These are phyloP conservation scores for Fusarium haematococcum DNA, from an alignment of 2,329 filamentous ascomycete species.

Conservation along the genomic window DNA sequence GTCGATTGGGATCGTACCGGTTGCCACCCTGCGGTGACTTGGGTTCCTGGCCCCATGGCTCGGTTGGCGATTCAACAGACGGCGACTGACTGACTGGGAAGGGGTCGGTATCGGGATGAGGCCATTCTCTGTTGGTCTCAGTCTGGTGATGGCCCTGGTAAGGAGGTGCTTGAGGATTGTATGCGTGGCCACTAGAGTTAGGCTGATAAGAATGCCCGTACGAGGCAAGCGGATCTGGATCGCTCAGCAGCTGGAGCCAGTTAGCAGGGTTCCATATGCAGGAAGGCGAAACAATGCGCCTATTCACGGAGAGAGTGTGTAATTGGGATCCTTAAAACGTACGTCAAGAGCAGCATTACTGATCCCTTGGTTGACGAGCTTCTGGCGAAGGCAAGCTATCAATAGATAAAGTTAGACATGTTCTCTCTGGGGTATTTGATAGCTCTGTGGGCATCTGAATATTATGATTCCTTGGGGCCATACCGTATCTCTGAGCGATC, in stretches of 20 bases:
- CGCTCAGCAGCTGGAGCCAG: constrained; percentile 20
- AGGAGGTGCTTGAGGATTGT: background rate
- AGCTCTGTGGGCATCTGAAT: background rate
- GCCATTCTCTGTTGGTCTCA: background rate
- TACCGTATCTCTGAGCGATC: constrained; percentile 67
- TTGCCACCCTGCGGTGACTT: background rate
- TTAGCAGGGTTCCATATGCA: background rate
- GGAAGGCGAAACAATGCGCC: no score
- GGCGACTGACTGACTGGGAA: background rate
- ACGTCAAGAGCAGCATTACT: constrained; percentile 60
- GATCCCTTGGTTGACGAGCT: constrained; percentile 63
- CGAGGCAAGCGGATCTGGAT: background rate
- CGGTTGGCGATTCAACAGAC: background rate
- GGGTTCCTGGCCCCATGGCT: background rate
- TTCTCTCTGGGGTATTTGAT: background rate
- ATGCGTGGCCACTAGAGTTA: background rate
- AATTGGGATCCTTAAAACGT: constrained; percentile 37
- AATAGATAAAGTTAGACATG: constrained; percentile 1
- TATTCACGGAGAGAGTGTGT: background rate
- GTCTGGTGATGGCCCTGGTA: background rate
- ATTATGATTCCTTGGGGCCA: constrained; percentile 16
- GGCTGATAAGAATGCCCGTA: background rate
- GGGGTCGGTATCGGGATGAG: background rate
- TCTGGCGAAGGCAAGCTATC: constrained; percentile 49
- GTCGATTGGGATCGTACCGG: background rate